Evolutionary conservation across 1,284 basidiomycete genomes (phyloP).

Genomic region (Waitea zeae): DNA sequence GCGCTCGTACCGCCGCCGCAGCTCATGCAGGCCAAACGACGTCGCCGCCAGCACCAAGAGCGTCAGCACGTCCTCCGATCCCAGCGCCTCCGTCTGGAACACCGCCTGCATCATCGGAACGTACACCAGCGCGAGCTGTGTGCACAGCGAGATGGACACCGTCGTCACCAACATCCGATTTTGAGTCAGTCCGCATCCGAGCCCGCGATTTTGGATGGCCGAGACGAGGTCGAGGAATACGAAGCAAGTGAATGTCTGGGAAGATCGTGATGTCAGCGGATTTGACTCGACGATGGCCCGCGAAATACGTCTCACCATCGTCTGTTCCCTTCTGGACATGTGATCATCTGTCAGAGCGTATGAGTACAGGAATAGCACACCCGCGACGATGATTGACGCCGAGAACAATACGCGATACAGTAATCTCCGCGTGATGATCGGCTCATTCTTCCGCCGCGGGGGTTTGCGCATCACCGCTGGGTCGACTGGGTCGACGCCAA

Average conservation of each 20-base stretch:
- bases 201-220: conserved; percentile 85
- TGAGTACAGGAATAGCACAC: conserved; percentile 80
- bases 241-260: conserved; percentile 88
- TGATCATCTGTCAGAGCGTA: conserved; percentile 70
- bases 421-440: conserved; percentile 65
- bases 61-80: conserved; percentile 48
- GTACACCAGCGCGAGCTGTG: conserved; percentile 79
- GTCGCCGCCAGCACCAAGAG: conserved; percentile 55
- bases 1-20: conserved; percentile 63
- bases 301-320: conserved; percentile 53
- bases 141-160: conserved; percentile 68
- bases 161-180: conserved; percentile 87
- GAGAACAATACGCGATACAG: conserved; percentile 77
- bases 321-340: conserved; percentile 77
- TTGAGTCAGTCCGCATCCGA: conserved; percentile 60
- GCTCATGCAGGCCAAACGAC: conserved; percentile 69
- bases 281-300: background rate
- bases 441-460: conserved; percentile 77
- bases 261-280: background rate
- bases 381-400: conserved; percentile 78
- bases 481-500: conserved; percentile 94
- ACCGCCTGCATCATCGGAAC: conserved; percentile 80
- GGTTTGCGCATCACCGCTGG: conserved; percentile 79
- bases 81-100: conserved; percentile 84
- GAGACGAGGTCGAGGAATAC: conserved; percentile 95